Percentiles rank a stretch among this genome's conserved stretches.
These are phyloP conservation scores for Arthrinium puccinioides DNA, from an alignment of 2,329 filamentous ascomycete species.

Conservation along the genomic window DNA sequence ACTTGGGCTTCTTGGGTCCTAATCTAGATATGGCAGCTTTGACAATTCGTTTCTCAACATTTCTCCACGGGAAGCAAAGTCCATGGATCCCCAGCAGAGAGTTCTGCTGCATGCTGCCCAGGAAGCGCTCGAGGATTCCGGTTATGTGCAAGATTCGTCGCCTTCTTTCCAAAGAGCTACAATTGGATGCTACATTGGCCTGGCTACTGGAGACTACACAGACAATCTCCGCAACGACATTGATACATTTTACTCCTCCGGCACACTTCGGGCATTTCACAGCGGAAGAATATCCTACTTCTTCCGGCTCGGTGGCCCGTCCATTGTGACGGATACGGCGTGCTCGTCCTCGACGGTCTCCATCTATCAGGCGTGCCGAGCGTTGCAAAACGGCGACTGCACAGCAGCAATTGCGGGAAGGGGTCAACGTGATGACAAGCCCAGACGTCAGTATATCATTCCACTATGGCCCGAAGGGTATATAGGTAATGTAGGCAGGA, in stretches of 20 bases:
- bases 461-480: background rate
- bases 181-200: constrained; percentile 8
- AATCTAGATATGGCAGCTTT: background rate
- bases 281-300: constrained; percentile 10
- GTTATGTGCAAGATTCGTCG: constrained; percentile 5
- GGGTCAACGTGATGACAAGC: constrained; percentile 9
- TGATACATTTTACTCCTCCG: constrained; percentile 4
- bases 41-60: constrained; percentile 12
- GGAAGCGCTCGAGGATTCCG: constrained; percentile 5
- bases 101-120: constrained; percentile 8
- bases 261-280: constrained; percentile 9
- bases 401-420: constrained; percentile 6
- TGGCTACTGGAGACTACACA: constrained; percentile 8
- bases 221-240: constrained; percentile 8
- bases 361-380: constrained; percentile 8
- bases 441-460: constrained; percentile 7
- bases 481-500: background rate
- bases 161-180: constrained; percentile 8
- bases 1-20: background rate
- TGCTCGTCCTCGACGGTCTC: constrained; percentile 10
- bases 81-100: constrained; percentile 8
- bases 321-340: constrained; percentile 7
- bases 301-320: constrained; percentile 8
- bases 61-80: constrained; percentile 10
- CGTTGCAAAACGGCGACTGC: constrained; percentile 6